A percentile compares a stretch with the other conserved stretches of the same genome.
Evolutionary conservation across 768 basidiomycete species (phyloP).

Genomic region (Phylloporus rhodoxanthus): DNA sequence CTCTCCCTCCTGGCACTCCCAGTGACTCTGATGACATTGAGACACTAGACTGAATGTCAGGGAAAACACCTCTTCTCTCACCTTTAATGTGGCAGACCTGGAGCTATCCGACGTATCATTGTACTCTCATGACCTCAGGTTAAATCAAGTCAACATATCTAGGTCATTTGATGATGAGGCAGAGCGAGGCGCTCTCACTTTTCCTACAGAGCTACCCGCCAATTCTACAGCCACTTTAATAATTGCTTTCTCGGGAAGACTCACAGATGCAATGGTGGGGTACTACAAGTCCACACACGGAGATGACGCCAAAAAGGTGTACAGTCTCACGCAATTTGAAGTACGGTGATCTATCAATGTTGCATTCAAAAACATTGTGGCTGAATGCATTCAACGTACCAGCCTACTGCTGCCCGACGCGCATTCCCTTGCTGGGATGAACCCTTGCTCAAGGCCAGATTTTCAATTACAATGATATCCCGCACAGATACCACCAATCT

Average conservation of each 20-base stretch:
- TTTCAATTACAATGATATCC: constrained; percentile 73
- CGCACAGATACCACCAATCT: constrained; percentile 67
- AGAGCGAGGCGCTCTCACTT: constrained; percentile 60
- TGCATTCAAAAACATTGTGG: background rate
- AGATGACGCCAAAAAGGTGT: constrained; percentile 55
- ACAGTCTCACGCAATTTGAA: constrained; percentile 88
- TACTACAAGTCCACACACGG: constrained; percentile 72
- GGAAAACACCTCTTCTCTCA: constrained; percentile 52
- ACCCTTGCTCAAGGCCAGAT: constrained; percentile 83
- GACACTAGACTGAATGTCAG: constrained; percentile 53
- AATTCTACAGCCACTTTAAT: constrained; percentile 67
- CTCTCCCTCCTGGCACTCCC: background rate
- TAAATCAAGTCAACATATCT: constrained; percentile 40
- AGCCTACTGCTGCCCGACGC: constrained; percentile 82
- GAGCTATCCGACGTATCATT: constrained; percentile 53
- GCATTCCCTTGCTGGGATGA: constrained; percentile 93
- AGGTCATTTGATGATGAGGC: constrained; percentile 50
- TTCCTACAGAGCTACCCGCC: constrained; percentile 55
- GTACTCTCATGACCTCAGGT: constrained; percentile 48
- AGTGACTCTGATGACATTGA: background rate
- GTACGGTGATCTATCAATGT: constrained; percentile 29
- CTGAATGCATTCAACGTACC: constrained; percentile 1
- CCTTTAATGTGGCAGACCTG: constrained; percentile 61
- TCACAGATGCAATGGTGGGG: constrained; percentile 72
- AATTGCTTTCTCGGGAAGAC: constrained; percentile 60